Conservation (phyloP, 2,329 filamentous ascomycete species). For the Ophioceras dolichostomum region DNA sequence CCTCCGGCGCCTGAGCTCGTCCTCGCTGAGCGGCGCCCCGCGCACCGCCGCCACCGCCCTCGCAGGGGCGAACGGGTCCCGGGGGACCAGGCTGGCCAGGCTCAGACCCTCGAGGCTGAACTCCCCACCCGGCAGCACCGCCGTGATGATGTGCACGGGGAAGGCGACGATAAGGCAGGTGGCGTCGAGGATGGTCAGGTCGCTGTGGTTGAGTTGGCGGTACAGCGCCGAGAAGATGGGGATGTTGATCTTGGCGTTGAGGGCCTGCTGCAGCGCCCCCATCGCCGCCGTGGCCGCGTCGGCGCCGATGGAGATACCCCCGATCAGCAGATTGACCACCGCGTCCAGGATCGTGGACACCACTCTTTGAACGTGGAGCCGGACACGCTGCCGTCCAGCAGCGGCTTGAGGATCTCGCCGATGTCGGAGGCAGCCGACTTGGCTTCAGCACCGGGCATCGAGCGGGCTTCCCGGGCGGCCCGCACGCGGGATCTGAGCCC, state of each 20-base stretch:
- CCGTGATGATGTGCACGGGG: neutral
- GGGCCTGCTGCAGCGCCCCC: slow-evolving; percentile 5
- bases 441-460: no score
- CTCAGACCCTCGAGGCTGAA: neutral
- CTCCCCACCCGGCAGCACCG: neutral
- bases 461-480: no score
- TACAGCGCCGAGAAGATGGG: slow-evolving; percentile 5
- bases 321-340: neutral
- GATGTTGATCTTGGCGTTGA: slow-evolving; percentile 5
- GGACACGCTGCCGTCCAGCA: neutral
- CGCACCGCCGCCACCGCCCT: neutral
- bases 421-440: neutral
- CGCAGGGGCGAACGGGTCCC: neutral
- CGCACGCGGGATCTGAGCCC: neutral
- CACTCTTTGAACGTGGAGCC: neutral
- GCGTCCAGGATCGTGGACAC: neutral
- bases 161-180: neutral
- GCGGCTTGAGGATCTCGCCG: neutral
- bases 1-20: neutral
- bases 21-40: neutral
- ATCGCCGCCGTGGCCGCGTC: neutral
- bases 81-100: neutral
- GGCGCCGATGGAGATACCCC: neutral
- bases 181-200: slow-evolving; percentile 1
- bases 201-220: neutral